Evolutionary conservation across 306 rosid species (phyloP).

Genomic region (Quercus agrifolia): DNA sequence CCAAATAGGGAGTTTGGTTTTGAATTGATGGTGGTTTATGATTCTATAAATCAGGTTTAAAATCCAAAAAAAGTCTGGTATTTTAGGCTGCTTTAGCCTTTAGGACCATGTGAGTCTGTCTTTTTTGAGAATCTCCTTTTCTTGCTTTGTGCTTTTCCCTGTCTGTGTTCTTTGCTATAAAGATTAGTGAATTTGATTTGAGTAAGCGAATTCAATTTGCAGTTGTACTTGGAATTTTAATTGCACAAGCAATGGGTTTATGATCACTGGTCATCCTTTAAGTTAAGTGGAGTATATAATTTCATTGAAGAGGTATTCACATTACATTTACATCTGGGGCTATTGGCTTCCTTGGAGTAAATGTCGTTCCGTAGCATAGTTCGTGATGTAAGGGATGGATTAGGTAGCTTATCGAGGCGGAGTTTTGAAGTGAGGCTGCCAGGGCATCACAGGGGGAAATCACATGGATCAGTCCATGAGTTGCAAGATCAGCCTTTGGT

Average conservation of each 20-base stretch:
- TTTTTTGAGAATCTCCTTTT: slow-evolving; percentile 57
- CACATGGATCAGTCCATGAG: slow-evolving; percentile 69
- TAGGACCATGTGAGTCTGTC: slow-evolving; percentile 56
- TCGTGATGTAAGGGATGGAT: slow-evolving; percentile 81
- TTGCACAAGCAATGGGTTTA: slow-evolving; percentile 3
- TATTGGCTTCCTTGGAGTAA: slow-evolving; percentile 27
- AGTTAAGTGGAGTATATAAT: slow-evolving; percentile 21
- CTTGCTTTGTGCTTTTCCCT: slow-evolving; percentile 65
- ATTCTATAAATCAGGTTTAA: slow-evolving; percentile 20
- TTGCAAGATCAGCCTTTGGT: slow-evolving; percentile 37
- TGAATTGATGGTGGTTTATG: slow-evolving; percentile 10
- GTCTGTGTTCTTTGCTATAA: slow-evolving; percentile 37
- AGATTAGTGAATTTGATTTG: slow-evolving; percentile 39
- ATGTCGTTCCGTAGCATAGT: slow-evolving; percentile 96
- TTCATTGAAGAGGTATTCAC: slow-evolving; percentile 18
- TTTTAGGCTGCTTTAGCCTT: slow-evolving; percentile 55
- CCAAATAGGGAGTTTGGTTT: slow-evolving; percentile 18
- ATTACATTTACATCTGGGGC: slow-evolving; percentile 20
- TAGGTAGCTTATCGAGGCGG: slow-evolving; percentile 85
- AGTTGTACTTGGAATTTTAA: slow-evolving; percentile 26
- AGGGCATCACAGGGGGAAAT: slow-evolving; percentile 66
- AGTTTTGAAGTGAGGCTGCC: slow-evolving; percentile 79
- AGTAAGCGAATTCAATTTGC: slow-evolving; percentile 47
- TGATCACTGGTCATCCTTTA: slow-evolving; percentile 4
- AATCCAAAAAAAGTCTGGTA: slow-evolving; percentile 44